Evolutionary conservation across 2,329 filamentous ascomycete species (phyloP).

Genomic region (Cadophora sp.): DNA sequence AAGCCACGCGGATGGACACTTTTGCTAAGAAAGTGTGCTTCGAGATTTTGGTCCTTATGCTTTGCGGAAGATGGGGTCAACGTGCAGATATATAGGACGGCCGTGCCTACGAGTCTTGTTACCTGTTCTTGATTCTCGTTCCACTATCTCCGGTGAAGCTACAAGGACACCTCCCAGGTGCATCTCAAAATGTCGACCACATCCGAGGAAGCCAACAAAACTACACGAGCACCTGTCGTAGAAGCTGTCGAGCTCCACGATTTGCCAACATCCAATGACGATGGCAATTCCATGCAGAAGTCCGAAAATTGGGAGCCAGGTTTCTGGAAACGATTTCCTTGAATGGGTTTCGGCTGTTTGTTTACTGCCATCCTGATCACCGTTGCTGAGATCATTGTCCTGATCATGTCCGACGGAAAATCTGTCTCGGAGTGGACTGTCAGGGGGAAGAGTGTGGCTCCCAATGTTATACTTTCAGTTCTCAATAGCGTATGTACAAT

Average conservation of each 20-base stretch:
- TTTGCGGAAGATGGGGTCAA: not conserved
- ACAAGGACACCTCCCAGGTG: not conserved
- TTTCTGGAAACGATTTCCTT: not conserved
- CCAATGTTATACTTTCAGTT: not conserved
- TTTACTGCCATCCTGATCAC: not conserved
- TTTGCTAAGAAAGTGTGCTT: not conserved
- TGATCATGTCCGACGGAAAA: not conserved
- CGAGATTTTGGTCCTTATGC: not conserved
- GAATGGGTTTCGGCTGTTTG: not conserved
- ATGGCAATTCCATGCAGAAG: not conserved
- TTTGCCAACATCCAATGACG: not conserved
- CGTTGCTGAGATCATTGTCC: not conserved
- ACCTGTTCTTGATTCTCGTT: not conserved
- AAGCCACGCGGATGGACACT: not conserved
- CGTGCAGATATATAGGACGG: not conserved
- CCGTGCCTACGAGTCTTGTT: too few species aligned
- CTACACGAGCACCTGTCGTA: not conserved
- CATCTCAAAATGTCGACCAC: constrained; percentile 4
- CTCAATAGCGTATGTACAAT: not conserved
- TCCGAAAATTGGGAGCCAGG: not conserved
- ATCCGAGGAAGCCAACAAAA: not conserved
- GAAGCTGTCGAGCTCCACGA: constrained; percentile 2
- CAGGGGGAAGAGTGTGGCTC: not conserved
- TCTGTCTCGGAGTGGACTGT: not conserved
- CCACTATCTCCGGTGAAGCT: not conserved